Conservation (phyloP, 1,284 basidiomycete genomes). For the Cystobasidiaceae sp. region DNA sequence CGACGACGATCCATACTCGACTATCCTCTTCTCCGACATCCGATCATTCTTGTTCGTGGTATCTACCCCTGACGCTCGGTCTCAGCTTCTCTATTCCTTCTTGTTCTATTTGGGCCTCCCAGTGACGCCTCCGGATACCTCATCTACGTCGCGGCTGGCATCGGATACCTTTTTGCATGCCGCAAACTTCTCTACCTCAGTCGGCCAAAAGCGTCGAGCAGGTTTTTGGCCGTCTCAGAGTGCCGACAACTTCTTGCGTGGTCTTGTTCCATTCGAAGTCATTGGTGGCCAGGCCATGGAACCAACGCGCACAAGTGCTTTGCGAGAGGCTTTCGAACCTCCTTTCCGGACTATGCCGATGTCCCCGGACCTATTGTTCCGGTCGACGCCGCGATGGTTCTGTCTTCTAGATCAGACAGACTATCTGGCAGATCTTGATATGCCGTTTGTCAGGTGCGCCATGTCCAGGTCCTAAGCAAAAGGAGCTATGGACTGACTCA, state of each 20-base stretch:
- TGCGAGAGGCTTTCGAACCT: constrained; percentile 36
- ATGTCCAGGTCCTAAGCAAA: too few species aligned
- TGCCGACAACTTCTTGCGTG: constrained; percentile 4
- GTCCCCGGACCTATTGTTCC: constrained; percentile 37
- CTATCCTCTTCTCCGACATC: constrained; percentile 74
- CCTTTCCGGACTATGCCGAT: constrained; percentile 40
- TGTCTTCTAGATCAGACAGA: constrained; percentile 39
- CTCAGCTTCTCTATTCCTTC: constrained; percentile 67
- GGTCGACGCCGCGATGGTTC: constrained; percentile 45
- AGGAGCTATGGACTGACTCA: too few species aligned
- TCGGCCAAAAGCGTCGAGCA: constrained; percentile 34
- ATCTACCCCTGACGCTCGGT: constrained; percentile 53
- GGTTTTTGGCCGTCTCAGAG: constrained; percentile 38
- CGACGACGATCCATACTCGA: constrained; percentile 69
- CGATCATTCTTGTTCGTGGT: constrained; percentile 63
- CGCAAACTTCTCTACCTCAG: constrained; percentile 34
- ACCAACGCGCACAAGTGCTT: constrained; percentile 40
- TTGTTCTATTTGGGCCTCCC: constrained; percentile 69
- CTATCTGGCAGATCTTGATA: constrained; percentile 43
- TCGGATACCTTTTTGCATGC: constrained; percentile 48
- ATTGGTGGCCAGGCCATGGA: constrained; percentile 49
- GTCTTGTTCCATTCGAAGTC: constrained; percentile 41
- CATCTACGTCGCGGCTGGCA: constrained; percentile 46
- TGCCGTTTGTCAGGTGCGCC: constrained; percentile 43
- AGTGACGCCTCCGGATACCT: constrained; percentile 47